These are phyloP conservation scores for Pittosporum tobira DNA, from an alignment of 129 eudicot genomes.

Conservation along the genomic window DNA sequence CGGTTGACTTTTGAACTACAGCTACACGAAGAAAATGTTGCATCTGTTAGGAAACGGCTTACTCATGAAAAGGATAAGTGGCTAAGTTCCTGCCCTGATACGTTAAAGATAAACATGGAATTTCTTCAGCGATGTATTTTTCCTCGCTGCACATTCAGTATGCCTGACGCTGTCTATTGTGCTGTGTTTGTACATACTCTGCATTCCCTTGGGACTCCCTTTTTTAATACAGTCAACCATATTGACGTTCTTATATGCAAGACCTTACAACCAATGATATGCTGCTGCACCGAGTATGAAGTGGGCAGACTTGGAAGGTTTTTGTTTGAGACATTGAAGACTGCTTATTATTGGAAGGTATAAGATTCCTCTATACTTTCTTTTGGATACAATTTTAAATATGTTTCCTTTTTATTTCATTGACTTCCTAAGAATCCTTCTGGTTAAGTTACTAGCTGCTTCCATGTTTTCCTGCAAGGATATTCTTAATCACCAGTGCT, in stretches of 20 bases:
- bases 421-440: background rate
- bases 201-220: conserved; percentile 93
- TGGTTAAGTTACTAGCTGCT: background rate
- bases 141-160: conserved; percentile 94
- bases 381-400: background rate
- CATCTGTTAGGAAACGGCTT: conserved; percentile 83
- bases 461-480: background rate
- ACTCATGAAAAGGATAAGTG: conserved; percentile 88
- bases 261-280: conserved; percentile 97
- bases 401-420: background rate
- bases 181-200: conserved; percentile 94
- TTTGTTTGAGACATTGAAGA: conserved; percentile 81
- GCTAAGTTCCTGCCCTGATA: conserved; percentile 93
- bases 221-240: conserved; percentile 94
- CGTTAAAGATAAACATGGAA: conserved; percentile 95
- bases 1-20: conserved; percentile 65
- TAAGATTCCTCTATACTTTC: background rate
- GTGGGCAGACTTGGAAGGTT: conserved; percentile 96
- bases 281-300: conserved; percentile 98
- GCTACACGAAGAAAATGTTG: conserved; percentile 86
- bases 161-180: conserved; percentile 98
- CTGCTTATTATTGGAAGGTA: conserved; percentile 97
- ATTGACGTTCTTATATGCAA: conserved; percentile 93
- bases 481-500: background rate
- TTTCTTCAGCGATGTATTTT: conserved; percentile 95